Evolutionary conservation across 1,139 yeast genomes (phyloP), one percentile per base, ranked within the genome.

Genomic region (Sugiyamaella sp.): DNA sequence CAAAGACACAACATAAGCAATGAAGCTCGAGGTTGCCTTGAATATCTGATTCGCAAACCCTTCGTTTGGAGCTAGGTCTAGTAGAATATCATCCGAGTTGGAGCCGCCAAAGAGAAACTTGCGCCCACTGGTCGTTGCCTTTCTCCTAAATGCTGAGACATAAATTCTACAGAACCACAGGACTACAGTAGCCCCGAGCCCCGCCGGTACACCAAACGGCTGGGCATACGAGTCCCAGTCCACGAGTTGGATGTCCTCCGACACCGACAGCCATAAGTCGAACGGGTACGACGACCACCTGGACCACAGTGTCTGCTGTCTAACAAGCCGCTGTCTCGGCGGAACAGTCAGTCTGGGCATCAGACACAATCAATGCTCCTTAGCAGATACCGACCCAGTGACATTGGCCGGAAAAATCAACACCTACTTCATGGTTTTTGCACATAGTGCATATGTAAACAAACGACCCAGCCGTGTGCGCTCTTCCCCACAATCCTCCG

Each of bases 141-240:
- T 32, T 3, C 19, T 33, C 16, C 20, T 33, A 32, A 32, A 35
- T 2, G 42, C 46, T 16, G 44, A 25, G 10, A 20, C 32, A 45
- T 58, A 60, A 4, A 57, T 32, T 27, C 66, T 54, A 43, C 66
- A 63, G 17, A 63, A 25, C 46, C 63, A 38, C 44, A 65, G 69
- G 33, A 71, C 29, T 25, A 66, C 54, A 17, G 73, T 71, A 46
- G 78, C 65, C 0, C 64, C 51, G n/a, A 71, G 66, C 0, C 86
- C 86, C 9, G 74, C 59, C 0, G 82, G 84, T 32, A 76, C 60
- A 0, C 81, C 84, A 6, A 78, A 60, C 0, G 77, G 61, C n/a
- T 65, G 63, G 8, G 81, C 73, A 57, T 80, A 75, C 1, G 75
- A 72, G 60, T 85, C 89, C 90, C 90, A 85, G 55, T 85, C 87